Conservation (phyloP, 108 stramenopile species). For the Seminavis robusta region DNA sequence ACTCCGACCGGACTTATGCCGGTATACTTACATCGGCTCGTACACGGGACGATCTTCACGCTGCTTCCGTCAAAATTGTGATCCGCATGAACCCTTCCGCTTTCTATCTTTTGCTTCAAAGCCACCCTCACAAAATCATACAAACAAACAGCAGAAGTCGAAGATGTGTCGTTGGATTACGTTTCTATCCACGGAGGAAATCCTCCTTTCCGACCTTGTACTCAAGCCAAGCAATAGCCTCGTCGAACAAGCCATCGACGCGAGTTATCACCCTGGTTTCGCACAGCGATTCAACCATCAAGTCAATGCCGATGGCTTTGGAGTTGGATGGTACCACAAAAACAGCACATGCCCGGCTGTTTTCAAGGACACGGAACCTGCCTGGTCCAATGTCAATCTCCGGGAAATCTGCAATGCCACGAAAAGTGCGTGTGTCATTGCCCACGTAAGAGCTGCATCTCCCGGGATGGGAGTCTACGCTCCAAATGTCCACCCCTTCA, state of each 20-base stretch:
- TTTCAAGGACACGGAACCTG: conserved; percentile 18
- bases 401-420: conserved; percentile 15
- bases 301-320: conserved; percentile 20
- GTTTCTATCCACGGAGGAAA: background rate
- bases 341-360: conserved; percentile 8
- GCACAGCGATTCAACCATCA: conserved; percentile 1
- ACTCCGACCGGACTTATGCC: too few species aligned
- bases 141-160: too few species aligned
- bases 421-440: conserved; percentile 8
- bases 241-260: conserved; percentile 17
- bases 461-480: conserved; percentile 2
- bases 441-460: conserved; percentile 21
- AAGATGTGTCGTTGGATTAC: conserved; percentile 24
- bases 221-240: conserved; percentile 14
- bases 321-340: conserved; percentile 21
- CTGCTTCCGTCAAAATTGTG: too few species aligned
- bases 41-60: too few species aligned
- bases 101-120: too few species aligned
- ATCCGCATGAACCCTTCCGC: too few species aligned
- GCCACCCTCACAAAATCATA: too few species aligned
- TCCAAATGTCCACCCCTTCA: conserved; percentile 20
- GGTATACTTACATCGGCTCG: too few species aligned
- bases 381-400: conserved; percentile 20
- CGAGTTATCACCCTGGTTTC: conserved; percentile 20
- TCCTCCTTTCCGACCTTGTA: conserved; percentile 10